A percentile compares a stretch with the other conserved stretches of the same genome.
Conservation (phyloP, 2,329 filamentous ascomycete genomes). For the Harringtonia lauricola region DNA sequence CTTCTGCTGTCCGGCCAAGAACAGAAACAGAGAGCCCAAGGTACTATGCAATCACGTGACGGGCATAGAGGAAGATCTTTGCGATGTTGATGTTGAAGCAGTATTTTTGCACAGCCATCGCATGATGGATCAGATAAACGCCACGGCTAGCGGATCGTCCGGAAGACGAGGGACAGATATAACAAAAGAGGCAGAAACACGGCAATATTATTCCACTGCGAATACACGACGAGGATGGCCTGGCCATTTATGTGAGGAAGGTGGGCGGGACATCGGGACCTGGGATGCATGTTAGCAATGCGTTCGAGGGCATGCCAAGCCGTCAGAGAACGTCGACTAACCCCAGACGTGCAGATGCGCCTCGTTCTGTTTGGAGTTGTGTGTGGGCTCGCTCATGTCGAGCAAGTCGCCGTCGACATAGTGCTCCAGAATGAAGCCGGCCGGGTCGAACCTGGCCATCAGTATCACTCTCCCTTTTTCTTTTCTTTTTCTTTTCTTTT, state of each 20-base stretch:
- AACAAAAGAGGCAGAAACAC: too few species aligned
- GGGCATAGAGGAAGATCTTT: too few species aligned
- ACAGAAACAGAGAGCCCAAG: too few species aligned
- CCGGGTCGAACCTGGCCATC: conserved; percentile 43
- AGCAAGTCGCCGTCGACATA: conserved; percentile 62
- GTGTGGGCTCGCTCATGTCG: conserved; percentile 38
- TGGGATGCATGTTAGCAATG: background rate
- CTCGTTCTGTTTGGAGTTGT: conserved; percentile 26
- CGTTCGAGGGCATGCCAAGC: background rate
- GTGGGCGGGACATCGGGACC: conserved; percentile 11
- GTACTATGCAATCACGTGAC: too few species aligned
- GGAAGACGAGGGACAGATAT: too few species aligned
- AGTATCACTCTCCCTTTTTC: background rate
- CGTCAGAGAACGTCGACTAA: background rate
- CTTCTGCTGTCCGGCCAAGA: too few species aligned
- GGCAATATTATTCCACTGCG: too few species aligned
- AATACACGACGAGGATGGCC: too few species aligned
- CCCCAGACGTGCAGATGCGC: conserved; percentile 36
- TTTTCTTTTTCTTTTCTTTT: conserved; percentile 9
- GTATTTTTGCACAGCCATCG: too few species aligned
- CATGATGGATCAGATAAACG: too few species aligned
- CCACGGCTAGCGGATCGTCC: too few species aligned
- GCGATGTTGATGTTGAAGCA: too few species aligned
- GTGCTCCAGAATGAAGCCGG: conserved; percentile 54
- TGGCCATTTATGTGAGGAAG: conserved; percentile 8